Conservation (phyloP, 768 basidiomycete species). For the Suillus alpinus region DNA sequence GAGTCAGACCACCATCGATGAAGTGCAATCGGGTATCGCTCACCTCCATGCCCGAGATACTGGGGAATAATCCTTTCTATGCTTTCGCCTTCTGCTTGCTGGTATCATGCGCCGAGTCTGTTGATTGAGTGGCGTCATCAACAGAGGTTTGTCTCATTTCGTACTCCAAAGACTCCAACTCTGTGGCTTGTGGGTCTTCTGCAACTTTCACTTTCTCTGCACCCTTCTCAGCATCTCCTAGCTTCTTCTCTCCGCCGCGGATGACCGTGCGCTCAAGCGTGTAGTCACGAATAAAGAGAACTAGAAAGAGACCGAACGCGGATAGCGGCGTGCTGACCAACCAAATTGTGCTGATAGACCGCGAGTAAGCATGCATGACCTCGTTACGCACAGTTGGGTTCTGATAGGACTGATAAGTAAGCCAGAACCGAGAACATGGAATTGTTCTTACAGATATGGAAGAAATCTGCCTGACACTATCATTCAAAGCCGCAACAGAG, state of each 20-base stretch:
- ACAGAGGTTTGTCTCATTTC: background rate
- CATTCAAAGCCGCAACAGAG: conserved; percentile 42
- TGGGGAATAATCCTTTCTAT: background rate
- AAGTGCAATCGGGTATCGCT: background rate
- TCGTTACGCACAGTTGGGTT: conserved; percentile 25
- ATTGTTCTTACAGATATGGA: conserved; percentile 19
- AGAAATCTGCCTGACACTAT: conserved; percentile 46
- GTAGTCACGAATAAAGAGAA: conserved; percentile 34
- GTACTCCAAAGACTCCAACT: background rate
- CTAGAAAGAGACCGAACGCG: conserved; percentile 30
- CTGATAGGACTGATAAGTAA: conserved; percentile 17
- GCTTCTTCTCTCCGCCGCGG: conserved; percentile 9
- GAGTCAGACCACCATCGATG: no score
- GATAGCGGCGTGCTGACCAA: conserved; percentile 33
- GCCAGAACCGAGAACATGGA: background rate
- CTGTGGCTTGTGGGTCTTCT: background rate
- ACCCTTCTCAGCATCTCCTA: conserved; percentile 31
- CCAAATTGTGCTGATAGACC: conserved; percentile 39
- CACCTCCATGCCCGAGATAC: background rate
- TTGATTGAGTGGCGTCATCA: conserved; percentile 5
- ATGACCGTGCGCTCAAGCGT: conserved; percentile 30
- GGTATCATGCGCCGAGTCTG: conserved; percentile 2
- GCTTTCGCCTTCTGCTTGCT: background rate
- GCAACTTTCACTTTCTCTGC: background rate
- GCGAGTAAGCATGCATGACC: conserved; percentile 36